Conservation (phyloP, 805 yeast genomes). For the Kazachstania kunashirensis region DNA sequence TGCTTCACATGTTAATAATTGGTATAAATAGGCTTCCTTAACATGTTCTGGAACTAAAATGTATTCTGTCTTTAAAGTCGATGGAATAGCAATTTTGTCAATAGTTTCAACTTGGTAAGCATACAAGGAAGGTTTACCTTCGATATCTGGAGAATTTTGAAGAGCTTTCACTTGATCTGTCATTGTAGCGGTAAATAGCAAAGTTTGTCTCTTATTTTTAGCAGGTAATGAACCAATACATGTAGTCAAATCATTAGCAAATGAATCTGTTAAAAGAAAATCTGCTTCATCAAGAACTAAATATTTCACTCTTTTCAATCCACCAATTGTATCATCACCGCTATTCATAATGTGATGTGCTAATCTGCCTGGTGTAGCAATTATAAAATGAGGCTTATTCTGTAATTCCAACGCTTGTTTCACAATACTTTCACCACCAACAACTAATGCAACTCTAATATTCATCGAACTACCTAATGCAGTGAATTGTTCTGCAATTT, state of each 20-base stretch:
- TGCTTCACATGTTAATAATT: conserved; percentile 51
- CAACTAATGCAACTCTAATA: conserved; percentile 69
- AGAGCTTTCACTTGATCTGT: conserved; percentile 83
- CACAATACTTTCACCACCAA: conserved; percentile 94
- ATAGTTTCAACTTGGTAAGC: conserved; percentile 23
- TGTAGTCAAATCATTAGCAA: conserved; percentile 64
- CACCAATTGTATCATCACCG: conserved; percentile 57
- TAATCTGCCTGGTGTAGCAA: conserved; percentile 94
- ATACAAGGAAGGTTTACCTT: conserved; percentile 46
- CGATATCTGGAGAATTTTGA: conserved; percentile 38
- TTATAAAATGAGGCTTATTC: conserved; percentile 81
- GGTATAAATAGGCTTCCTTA: conserved; percentile 78
- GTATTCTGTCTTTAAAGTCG: conserved; percentile 54
- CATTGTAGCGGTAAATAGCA: conserved; percentile 90
- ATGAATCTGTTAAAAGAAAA: conserved; percentile 73
- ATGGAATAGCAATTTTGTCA: conserved; percentile 73
- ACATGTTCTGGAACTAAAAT: conserved; percentile 78
- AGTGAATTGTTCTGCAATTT: conserved; percentile 91
- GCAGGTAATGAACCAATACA: conserved; percentile 68
- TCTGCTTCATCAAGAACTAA: conserved; percentile 95
- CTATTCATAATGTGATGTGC: conserved; percentile 85
- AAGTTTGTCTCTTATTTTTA: conserved; percentile 68
- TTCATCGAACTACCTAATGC: conserved; percentile 89
- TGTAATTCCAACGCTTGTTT: conserved; percentile 76
- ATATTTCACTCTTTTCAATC: conserved; percentile 60